Evolutionary conservation across 2,329 filamentous ascomycete species (phyloP).

Genomic region (Acephala macrosclerotiorum): DNA sequence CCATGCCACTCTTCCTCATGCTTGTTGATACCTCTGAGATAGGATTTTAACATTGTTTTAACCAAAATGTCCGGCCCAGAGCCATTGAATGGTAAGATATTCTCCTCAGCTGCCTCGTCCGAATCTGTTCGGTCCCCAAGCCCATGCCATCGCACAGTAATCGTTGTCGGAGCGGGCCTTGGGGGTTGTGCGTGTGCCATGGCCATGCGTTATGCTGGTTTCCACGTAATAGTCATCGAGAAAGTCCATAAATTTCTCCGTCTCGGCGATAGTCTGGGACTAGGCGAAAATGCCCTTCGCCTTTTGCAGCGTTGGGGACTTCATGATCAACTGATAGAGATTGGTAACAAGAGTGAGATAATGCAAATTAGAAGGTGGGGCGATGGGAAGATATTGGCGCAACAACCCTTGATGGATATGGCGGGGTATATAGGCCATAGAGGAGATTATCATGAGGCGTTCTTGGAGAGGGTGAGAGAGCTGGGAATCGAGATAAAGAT

Average conservation of each 20-base stretch:
- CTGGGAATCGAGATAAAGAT: conserved; percentile 50
- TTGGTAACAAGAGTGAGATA: conserved; percentile 54
- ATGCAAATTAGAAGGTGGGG: conserved; percentile 58
- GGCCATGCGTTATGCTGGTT: conserved; percentile 55
- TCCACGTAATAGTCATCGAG: conserved; percentile 51
- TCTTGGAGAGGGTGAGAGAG: conserved; percentile 49
- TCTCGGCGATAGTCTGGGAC: conserved; percentile 53
- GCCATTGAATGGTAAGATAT: conserved; percentile 25
- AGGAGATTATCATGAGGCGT: conserved; percentile 53
- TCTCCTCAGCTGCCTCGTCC: not conserved
- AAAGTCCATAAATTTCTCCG: conserved; percentile 52
- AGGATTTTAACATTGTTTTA: not conserved
- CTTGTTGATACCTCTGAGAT: not conserved
- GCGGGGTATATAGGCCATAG: conserved; percentile 55
- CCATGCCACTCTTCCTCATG: not conserved
- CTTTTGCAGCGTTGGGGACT: conserved; percentile 55
- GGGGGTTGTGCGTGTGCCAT: conserved; percentile 57
- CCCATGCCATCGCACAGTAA: conserved; percentile 44
- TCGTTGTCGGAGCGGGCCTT: conserved; percentile 57
- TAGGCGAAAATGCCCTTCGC: conserved; percentile 56
- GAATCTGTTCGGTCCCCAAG: not conserved
- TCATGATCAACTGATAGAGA: conserved; percentile 49
- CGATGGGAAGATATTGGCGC: conserved; percentile 54
- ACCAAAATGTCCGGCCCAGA: conserved; percentile 4
- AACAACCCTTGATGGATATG: conserved; percentile 59